phyloP scores from a whole-genome alignment of 768 basidiomycete species.

The Tylopilus sp. region DNA sequence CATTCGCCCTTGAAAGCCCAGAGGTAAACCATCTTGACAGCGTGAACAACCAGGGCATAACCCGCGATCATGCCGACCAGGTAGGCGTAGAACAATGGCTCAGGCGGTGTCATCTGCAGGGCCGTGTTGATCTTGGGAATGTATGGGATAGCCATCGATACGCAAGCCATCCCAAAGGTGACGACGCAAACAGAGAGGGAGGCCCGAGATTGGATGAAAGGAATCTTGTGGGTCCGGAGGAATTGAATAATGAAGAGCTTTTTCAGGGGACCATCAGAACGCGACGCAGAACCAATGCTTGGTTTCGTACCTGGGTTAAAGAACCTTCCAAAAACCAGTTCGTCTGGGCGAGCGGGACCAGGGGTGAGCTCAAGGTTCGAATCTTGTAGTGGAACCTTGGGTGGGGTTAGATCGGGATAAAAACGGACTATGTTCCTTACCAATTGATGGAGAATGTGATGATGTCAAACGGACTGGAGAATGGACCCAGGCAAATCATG shows the following conservation, averaged over 20 bases:
- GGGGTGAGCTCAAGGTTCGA: conserved; percentile 23
- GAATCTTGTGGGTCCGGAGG: conserved; percentile 29
- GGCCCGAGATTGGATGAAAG: conserved; percentile 31
- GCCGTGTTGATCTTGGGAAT: conserved; percentile 31
- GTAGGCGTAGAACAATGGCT: conserved; percentile 28
- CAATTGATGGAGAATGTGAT: conserved; percentile 32
- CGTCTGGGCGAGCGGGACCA: conserved; percentile 33
- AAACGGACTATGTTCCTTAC: conserved; percentile 9
- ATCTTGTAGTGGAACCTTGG: conserved; percentile 32
- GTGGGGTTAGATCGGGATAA: neutral
- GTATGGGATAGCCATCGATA: conserved; percentile 33
- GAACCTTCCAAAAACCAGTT: conserved; percentile 37
- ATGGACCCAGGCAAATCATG: conserved; percentile 35
- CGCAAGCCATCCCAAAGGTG: conserved; percentile 31
- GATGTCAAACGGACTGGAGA: conserved; percentile 36
- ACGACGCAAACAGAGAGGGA: conserved; percentile 25
- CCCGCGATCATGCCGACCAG: conserved; percentile 18
- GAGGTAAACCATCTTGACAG: conserved; percentile 28
- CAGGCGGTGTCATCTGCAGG: conserved; percentile 25
- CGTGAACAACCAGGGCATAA: conserved; percentile 26
- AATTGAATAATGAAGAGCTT: conserved; percentile 34
- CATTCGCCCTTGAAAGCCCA: conserved; percentile 29
- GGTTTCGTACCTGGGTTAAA: conserved; percentile 31
- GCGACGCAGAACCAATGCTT: neutral
- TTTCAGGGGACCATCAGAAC: conserved; percentile 1